Percentiles rank a stretch among this genome's conserved stretches.
phyloP scores from a whole-genome alignment of 495 filamentous ascomycete genomes.

The Trypethelium eluteriae region DNA sequence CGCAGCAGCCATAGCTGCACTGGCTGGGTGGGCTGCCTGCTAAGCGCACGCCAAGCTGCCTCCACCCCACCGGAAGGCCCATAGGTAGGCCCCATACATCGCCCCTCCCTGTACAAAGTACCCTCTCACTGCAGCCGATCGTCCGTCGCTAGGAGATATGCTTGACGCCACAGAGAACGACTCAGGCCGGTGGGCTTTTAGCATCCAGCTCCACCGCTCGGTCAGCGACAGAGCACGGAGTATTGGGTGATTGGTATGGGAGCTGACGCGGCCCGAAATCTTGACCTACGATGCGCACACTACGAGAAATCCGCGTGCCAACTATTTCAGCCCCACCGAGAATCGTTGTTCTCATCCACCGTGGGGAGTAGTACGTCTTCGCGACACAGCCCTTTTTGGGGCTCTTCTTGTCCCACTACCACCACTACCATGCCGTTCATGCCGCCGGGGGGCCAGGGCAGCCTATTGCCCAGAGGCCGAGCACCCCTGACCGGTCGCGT shows the following conservation, averaged over 20 bases:
- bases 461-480: neutral
- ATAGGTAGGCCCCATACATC: neutral
- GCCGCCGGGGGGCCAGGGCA: neutral
- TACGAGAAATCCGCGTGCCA: neutral
- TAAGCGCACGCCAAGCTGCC: neutral
- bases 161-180: slow-evolving; percentile 3
- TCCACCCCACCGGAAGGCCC: neutral
- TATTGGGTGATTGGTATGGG: neutral
- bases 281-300: neutral
- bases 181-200: neutral
- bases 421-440: neutral
- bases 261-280: slow-evolving; percentile 9
- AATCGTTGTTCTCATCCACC: neutral
- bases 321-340: neutral
- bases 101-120: too few relatives aligned
- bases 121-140: too few relatives aligned
- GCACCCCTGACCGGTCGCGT: slow-evolving; percentile 2
- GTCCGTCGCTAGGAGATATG: neutral
- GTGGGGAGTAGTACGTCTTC: neutral
- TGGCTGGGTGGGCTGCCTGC: too few relatives aligned
- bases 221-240: too few relatives aligned
- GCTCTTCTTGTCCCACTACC: neutral
- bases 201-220: neutral
- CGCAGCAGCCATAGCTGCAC: neutral
- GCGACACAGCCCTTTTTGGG: neutral